Evolutionary conservation across 768 basidiomycete genomes (phyloP), one percentile per base, ranked within the genome.

Genomic region (Crucibulum laeve): DNA sequence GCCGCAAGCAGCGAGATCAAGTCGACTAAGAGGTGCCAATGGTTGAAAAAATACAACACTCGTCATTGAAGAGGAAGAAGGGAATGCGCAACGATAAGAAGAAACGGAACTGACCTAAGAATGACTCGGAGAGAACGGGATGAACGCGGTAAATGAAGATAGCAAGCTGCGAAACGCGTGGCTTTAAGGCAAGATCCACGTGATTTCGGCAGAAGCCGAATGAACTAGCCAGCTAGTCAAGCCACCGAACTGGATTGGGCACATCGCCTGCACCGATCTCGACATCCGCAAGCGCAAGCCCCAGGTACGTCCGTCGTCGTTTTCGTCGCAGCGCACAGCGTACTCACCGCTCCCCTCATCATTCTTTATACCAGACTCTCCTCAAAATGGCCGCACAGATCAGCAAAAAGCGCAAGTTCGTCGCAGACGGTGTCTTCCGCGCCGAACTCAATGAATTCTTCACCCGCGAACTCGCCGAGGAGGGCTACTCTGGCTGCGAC

Each of bases 401-500:
- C 77, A 91, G 89, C 79, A 96, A 97, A 76, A 95, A 94, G 78
- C 84, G 92, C 77, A 97, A 93, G 82, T 94, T 95, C 60, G 89
- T 95, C 60, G 92, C 93, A 44, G 94, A 96, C 64, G 94, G 94
- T 84, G 94, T 97, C 45, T 95, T 94, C 81, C 92, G 91, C 65
- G 96, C 96, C 55, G 96, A 99, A 73, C 82, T 99, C 67, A 91
- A 91, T 64, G 96, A 99, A 71, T 98, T 99, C 80, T 96, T 98
- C 70, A 91, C 84, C 47, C 85, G 93, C 56, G 95, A 98, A 71
- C 89, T 98, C 58, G 90, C 96, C 43, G 94, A 94, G 71, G 96
- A 99, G 71, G 95, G 95, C 56, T 99, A 98, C 81, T 98, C 96
- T 71, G 96, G 96, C 43, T 99, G 96, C 69, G 96, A 99, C 71